Evolutionary conservation across 805 yeast species (phyloP), one percentile per base, ranked within the genome.

Genomic region (Ogataea chonburiensis): DNA sequence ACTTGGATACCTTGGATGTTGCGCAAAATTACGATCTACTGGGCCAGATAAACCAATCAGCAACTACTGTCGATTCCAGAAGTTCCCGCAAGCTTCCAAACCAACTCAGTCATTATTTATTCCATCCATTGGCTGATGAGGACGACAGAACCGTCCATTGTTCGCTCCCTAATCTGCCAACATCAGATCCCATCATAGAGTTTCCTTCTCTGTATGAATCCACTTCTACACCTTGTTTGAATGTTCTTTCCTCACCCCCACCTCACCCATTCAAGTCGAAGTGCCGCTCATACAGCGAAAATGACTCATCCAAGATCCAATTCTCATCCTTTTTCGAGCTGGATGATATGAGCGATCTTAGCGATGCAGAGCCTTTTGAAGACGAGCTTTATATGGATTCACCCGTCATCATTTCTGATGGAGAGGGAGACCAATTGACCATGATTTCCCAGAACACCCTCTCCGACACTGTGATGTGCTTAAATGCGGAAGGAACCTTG

Each of bases 151-250:
- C 13, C 16, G 24, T 24, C 14, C 42, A 26, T 8, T 36, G 39
- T 20, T 23, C 40, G 12, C 17, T 43, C 17, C 45, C 46, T 16
- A 34, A 36, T 20, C 24, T 46, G 16, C 48, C 49, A 3, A 24
- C 44, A 6, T 48, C 53, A 3, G 53, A 45, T 24, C 50, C 53
- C 3, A 46, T 48, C 3, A 25, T 40, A 5, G 53, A 48, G 24
- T 45, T 38, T 22, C 47, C 47, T 15, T 48, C 53, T 3, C 25
- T 48, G 17, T 48, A 48, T 24, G 47, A 40, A 8, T 30, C 49
- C 9, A 42, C 40, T 27, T 35, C 45, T 6, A 28, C 34, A 4
- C 9, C 31, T 3, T 28, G 38, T 12, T 22, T 23, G 16, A 31
- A 32, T 23, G 23, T 15, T 3, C 29, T 31, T 13, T 38, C 41